Evolutionary conservation across 2,329 filamentous ascomycete genomes (phyloP), one percentile per base, ranked within the genome.

Genomic region (Aspergillaceae sp.): DNA sequence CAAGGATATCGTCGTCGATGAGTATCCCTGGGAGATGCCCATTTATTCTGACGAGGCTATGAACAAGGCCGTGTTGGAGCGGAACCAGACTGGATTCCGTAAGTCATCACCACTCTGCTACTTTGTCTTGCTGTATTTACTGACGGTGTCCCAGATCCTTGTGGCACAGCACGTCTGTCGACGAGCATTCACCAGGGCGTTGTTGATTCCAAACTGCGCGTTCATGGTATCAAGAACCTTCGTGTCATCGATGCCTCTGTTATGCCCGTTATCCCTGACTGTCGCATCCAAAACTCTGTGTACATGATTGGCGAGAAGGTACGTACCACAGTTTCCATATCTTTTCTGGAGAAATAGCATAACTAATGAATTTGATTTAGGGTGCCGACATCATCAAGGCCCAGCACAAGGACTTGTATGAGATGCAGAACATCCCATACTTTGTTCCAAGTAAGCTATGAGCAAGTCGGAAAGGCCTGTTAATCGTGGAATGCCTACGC

Each of bases 11-110:
- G 50, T 68, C 19, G 50, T 52, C 4, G 51, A 42, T 5, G 64
- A 68, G 69, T 83, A 82, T 56, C 80, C 79, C 0, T 82, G 77
- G 77, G 63, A 70, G 0, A 79, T 83, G 76, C 78, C 79, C 0
- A 67, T 74, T 2, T 56, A 76, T 8, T 71, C 70, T 1, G 77
- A 82, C 43, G 72, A 75, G 47, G 73, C 65, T 1, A 82, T 83
- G 78, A 73, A 75, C 37, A 68, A 69, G 42, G 64, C 71, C 35
- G 73, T 82, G 8, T 60, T 82, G 5, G 79, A 82, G 46, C 68
- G 79, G n/a, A 75, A 64, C 29, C 77, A 82, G 64, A 82, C 78
- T 35, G 57, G 57, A 19, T 62, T 58, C 48, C 58, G 55, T 57
- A 48, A 41, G 53, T 52, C 28, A 8, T 27, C 9, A 4, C 26